phyloP scores from a whole-genome alignment of 1,139 yeast genomes.

The Chernovozyma aurita region DNA sequence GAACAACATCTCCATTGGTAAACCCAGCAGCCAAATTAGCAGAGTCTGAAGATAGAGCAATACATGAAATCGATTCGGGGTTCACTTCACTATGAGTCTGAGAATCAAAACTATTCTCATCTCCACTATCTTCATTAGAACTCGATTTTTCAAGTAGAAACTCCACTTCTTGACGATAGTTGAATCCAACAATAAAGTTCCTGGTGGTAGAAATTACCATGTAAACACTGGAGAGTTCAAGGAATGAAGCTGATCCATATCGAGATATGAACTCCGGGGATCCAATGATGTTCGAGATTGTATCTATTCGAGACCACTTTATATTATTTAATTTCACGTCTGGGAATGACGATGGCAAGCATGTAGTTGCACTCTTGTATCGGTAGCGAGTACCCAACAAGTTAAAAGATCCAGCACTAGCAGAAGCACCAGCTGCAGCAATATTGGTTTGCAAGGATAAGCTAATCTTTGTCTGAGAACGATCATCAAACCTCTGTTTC shows the following conservation, averaged over 20 bases:
- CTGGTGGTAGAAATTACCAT: constrained; percentile 61
- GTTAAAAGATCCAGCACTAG: not conserved
- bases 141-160: constrained; percentile 26
- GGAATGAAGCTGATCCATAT: constrained; percentile 48
- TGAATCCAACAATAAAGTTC: constrained; percentile 59
- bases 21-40: constrained; percentile 32
- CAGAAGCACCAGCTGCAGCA: constrained; percentile 1
- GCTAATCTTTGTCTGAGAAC: constrained; percentile 31
- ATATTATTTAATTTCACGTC: constrained; percentile 6
- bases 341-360: not conserved
- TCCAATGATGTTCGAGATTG: constrained; percentile 18
- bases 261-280: constrained; percentile 19
- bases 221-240: constrained; percentile 44
- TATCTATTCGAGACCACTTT: constrained; percentile 24
- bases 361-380: not conserved
- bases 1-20: constrained; percentile 22
- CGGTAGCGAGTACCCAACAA: not conserved
- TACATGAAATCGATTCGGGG: constrained; percentile 36
- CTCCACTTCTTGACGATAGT: constrained; percentile 53
- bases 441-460: constrained; percentile 13
- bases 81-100: constrained; percentile 11
- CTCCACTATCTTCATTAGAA: constrained; percentile 11
- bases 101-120: constrained; percentile 3
- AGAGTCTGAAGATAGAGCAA: constrained; percentile 39
- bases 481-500: constrained; percentile 32